phyloP scores from a whole-genome alignment of 352 stramenopile genomes.

The Saprolegnia parasitica region DNA sequence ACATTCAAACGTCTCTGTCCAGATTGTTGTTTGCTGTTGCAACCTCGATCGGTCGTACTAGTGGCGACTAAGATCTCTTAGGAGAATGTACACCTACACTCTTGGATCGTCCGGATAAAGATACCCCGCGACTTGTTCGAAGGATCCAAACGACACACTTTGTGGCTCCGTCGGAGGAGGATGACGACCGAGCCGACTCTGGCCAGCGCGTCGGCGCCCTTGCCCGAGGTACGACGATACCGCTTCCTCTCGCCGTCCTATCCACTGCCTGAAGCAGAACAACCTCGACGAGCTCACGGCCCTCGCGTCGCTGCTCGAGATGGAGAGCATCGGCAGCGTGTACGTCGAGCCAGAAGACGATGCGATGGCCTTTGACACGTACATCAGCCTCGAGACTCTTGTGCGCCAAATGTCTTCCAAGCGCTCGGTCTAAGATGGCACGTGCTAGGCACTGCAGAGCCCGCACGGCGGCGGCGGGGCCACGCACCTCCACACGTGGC shows the following conservation, averaged over 20 bases:
- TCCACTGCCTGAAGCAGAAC: background rate
- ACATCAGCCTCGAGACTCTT: constrained; percentile 19
- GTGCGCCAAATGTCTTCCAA: constrained; percentile 3
- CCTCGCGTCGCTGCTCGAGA: constrained; percentile 24
- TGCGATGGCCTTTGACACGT: constrained; percentile 16
- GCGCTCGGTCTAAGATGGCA: background rate
- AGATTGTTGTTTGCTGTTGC: too few species aligned
- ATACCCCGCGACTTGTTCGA: too few species aligned
- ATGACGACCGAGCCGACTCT: too few species aligned
- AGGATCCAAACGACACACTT: too few species aligned
- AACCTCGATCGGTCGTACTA: too few species aligned
- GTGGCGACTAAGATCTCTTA: too few species aligned
- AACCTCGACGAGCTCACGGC: background rate
- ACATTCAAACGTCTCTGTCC: too few species aligned
- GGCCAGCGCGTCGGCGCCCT: too few species aligned
- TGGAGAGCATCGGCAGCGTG: constrained; percentile 16
- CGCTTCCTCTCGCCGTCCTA: background rate
- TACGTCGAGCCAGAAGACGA: constrained; percentile 16
- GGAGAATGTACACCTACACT: too few species aligned
- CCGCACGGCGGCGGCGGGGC: constrained; percentile 41
- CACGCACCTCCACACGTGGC: background rate
- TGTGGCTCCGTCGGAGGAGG: too few species aligned
- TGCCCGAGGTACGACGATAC: too few species aligned
- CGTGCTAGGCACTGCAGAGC: constrained; percentile 58
- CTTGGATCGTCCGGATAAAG: too few species aligned